Percentiles rank a stretch among this genome's conserved stretches.
Evolutionary conservation across 2,329 filamentous ascomycete genomes (phyloP).

Genomic region (Exserohilum turcica): DNA sequence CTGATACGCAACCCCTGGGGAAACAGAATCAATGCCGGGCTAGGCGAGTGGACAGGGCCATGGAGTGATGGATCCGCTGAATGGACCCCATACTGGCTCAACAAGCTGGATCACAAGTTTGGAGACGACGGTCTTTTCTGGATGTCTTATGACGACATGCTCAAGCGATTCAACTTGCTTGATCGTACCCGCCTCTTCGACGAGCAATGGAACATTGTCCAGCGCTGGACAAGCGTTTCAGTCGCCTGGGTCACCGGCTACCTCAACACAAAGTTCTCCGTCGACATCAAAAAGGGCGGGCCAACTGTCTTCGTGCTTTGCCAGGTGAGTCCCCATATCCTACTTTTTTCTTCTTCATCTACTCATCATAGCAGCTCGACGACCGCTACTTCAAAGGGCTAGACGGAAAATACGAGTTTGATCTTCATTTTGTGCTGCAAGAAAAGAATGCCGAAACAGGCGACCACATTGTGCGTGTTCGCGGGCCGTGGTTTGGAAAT

Average conservation of each 20-base stretch:
- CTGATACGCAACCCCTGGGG: conserved; percentile 80
- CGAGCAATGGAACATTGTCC: conserved; percentile 62
- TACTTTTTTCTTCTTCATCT: conserved; percentile 45
- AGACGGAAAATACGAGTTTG: conserved; percentile 61
- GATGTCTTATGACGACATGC: conserved; percentile 64
- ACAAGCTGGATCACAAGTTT: conserved; percentile 72
- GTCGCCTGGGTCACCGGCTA: conserved; percentile 66
- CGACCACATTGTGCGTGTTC: conserved; percentile 60
- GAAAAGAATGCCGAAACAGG: conserved; percentile 55
- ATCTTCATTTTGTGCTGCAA: conserved; percentile 63
- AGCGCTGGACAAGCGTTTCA: conserved; percentile 63
- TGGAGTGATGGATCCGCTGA: conserved; percentile 83
- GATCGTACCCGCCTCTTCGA: conserved; percentile 66
- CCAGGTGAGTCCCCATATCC: conserved; percentile 49
- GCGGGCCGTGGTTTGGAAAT: conserved; percentile 61
- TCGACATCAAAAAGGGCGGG: conserved; percentile 58
- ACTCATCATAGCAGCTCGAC: conserved; percentile 57
- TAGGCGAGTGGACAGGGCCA: conserved; percentile 73
- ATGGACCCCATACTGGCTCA: conserved; percentile 80
- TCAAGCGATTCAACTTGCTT: conserved; percentile 61
- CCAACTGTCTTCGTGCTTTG: conserved; percentile 64
- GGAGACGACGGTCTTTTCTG: conserved; percentile 73
- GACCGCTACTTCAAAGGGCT: conserved; percentile 63
- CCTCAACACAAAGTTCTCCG: conserved; percentile 63
- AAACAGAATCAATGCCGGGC: conserved; percentile 51